Conservation (phyloP, 345 rosid species). For the Hibiscus trionum region DNA sequence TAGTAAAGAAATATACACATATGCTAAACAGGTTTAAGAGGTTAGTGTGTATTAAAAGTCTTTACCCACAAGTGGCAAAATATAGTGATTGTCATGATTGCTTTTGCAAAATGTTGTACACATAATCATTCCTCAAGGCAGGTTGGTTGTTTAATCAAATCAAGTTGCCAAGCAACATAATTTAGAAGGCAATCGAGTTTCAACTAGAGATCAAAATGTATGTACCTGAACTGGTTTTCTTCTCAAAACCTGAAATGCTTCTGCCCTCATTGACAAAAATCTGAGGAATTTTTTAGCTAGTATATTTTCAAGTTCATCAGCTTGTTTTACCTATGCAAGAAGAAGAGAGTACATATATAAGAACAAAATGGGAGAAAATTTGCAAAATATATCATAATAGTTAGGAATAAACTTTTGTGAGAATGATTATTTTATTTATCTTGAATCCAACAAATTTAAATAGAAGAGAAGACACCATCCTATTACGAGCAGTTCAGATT, state of each 20-base stretch:
- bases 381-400: background rate
- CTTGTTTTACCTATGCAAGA: slow-evolving; percentile 69
- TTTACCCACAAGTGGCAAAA: background rate
- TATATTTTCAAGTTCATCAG: slow-evolving; percentile 97
- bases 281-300: slow-evolving; percentile 83
- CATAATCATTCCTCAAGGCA: slow-evolving; percentile 1
- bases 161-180: slow-evolving; percentile 11
- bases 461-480: too few species aligned
- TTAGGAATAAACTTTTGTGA: background rate
- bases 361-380: slow-evolving; percentile 2
- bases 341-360: background rate
- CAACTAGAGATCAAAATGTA: slow-evolving; percentile 2
- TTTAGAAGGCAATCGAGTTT: background rate
- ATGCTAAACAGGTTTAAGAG: background rate
- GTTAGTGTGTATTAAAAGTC: background rate
- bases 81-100: background rate
- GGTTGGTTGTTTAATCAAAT: slow-evolving; percentile 3
- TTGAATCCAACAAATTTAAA: too few species aligned
- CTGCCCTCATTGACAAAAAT: slow-evolving; percentile 99
- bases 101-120: background rate
- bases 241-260: slow-evolving; percentile 93
- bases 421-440: background rate
- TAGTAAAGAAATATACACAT: background rate
- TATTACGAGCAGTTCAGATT: too few species aligned
- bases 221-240: slow-evolving; percentile 91